These are phyloP conservation scores for Alternaria atra DNA, from an alignment of 2,329 filamentous ascomycete genomes.

Conservation along the genomic window DNA sequence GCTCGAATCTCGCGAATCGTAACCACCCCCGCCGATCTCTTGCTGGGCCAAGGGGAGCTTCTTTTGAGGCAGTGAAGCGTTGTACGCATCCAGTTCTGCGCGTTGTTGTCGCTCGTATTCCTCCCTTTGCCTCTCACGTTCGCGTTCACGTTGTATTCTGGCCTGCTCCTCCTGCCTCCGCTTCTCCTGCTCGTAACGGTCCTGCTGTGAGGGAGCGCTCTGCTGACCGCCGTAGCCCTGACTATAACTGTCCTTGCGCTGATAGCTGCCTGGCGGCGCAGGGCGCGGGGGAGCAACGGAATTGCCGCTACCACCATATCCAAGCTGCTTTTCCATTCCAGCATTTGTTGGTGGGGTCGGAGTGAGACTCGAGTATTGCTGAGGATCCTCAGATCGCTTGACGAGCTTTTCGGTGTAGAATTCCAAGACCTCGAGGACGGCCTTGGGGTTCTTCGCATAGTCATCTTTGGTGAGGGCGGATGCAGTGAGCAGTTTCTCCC, in stretches of 20 bases:
- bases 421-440: constrained; percentile 77
- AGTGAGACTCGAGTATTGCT: constrained; percentile 72
- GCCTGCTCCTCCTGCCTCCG: constrained; percentile 54
- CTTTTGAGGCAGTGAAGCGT: constrained; percentile 84
- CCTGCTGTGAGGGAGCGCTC: constrained; percentile 46
- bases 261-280: constrained; percentile 53
- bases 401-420: constrained; percentile 84
- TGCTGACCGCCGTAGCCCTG: constrained; percentile 42
- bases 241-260: constrained; percentile 58
- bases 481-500: constrained; percentile 94
- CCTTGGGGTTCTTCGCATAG: constrained; percentile 89
- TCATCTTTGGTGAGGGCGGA: constrained; percentile 99
- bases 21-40: constrained; percentile 76
- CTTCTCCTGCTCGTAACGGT: constrained; percentile 9
- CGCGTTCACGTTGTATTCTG: constrained; percentile 46
- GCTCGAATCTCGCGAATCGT: constrained; percentile 56
- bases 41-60: constrained; percentile 86
- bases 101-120: constrained; percentile 60
- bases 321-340: constrained; percentile 59
- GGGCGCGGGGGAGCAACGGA: constrained; percentile 60
- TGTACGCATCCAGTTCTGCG: constrained; percentile 85
- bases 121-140: constrained; percentile 52
- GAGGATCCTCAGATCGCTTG: constrained; percentile 76
- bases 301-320: constrained; percentile 55
- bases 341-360: constrained; percentile 68